Evolutionary conservation across 2,329 filamentous ascomycete genomes (phyloP), one percentile per base, ranked within the genome.

Genomic region (Tolypocladium tropicale): DNA sequence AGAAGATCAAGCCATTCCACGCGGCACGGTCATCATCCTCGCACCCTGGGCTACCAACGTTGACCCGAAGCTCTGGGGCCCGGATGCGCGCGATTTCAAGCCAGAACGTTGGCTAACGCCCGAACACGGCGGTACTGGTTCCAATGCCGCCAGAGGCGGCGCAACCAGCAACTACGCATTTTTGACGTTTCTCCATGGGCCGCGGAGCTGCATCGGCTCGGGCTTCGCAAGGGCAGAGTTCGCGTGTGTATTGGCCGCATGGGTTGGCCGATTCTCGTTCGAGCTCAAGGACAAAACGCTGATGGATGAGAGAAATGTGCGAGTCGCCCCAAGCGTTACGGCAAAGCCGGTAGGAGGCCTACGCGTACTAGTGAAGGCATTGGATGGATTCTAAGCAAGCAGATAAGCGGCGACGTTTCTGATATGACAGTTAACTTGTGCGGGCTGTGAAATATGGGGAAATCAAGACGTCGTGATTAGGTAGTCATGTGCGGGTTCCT

Each of bases 291-390:
- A 84, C 62, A 73, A 81, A 64, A 79, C 84, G 58, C 79, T 85
- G 67, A 72, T 84, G 66, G 84, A 88, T 64, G 83, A 90, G 71
- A 76, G 75, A 53, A 82, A 86, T 61, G 67, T 92, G 49, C 30
- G 32, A 11, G 32, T 33, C 32, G 32, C 32, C 32, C 32, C 32
- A 7, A 33, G 32, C 9, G 32, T 33, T 7, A 33, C 32, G 32
- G 32, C 32, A 11, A 33, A 33, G 32, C 32, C 32, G 32, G 32
- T 33, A 11, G 32, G 32, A 33, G 32, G 32, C 9, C 12, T 33
- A 33, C 32, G 12, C 2, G 32, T 33, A 11, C 32, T 33, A 11
- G 32, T 33, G 32, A 33, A 11, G 9, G 32, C 12, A 2, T 7
- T 33, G 3, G 32, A 33, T 2, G 32, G 32, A 33, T 33, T 33